A percentile compares a stretch with the other conserved stretches of the same genome.
Evolutionary conservation across 257 asterid genomes (phyloP).

Genomic region (Ilex aquifolium): DNA sequence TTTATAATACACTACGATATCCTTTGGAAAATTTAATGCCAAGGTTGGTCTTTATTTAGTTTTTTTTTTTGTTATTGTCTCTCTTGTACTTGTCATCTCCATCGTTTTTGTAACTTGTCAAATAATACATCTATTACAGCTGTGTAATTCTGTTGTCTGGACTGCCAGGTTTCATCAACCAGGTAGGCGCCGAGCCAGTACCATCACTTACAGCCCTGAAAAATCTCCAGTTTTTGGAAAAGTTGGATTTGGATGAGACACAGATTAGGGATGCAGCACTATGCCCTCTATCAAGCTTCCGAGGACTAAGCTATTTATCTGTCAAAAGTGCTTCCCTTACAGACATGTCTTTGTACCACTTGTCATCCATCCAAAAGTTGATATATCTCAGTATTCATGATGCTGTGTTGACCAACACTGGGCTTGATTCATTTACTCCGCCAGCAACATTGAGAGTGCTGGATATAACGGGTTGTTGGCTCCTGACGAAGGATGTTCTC

Average conservation of each 20-base stretch:
- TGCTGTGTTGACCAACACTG: constrained; percentile 57
- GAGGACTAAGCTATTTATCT: constrained; percentile 46
- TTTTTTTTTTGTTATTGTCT: constrained; percentile 7
- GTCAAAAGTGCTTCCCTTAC: constrained; percentile 53
- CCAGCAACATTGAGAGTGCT: constrained; percentile 50
- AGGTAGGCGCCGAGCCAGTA: constrained; percentile 20
- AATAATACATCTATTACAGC: background rate
- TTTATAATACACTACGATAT: too few relatives aligned
- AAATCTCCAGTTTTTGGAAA: constrained; percentile 53
- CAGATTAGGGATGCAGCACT: constrained; percentile 49
- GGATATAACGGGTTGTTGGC: constrained; percentile 94
- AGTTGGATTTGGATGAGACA: constrained; percentile 57
- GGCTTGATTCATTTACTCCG: constrained; percentile 48
- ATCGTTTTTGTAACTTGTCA: constrained; percentile 5
- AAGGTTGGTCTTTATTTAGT: too few relatives aligned
- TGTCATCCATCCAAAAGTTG: constrained; percentile 40
- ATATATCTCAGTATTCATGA: constrained; percentile 48
- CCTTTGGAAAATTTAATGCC: too few relatives aligned
- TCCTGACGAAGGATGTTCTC: constrained; percentile 51
- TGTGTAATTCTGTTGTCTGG: constrained; percentile 5
- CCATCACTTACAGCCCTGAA: constrained; percentile 46
- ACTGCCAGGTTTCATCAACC: constrained; percentile 41
- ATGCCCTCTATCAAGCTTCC: constrained; percentile 39
- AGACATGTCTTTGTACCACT: constrained; percentile 44
- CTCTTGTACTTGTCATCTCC: background rate